phyloP scores from a whole-genome alignment of 805 yeast species.

The Citeromyces nyonsensis region DNA sequence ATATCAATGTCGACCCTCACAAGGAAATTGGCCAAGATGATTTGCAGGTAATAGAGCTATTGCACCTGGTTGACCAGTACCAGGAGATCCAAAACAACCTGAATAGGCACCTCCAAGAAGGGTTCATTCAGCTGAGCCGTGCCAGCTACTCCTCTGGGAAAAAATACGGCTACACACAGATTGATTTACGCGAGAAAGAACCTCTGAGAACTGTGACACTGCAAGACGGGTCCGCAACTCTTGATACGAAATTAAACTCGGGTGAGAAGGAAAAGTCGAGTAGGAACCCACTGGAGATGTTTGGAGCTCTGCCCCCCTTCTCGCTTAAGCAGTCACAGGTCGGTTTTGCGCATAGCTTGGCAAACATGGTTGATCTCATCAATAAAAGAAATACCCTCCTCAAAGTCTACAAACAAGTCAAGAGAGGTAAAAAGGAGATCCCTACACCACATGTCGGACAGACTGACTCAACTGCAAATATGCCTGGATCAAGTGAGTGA shows the following conservation, averaged over 20 bases:
- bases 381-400: background rate
- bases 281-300: slow-evolving; percentile 16
- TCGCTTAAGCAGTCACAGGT: slow-evolving; percentile 15
- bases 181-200: slow-evolving; percentile 1
- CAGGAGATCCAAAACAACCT: slow-evolving; percentile 11
- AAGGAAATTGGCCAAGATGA: background rate
- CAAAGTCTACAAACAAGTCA: background rate
- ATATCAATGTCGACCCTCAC: background rate
- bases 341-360: slow-evolving; percentile 11
- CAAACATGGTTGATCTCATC: background rate
- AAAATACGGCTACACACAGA: slow-evolving; percentile 5
- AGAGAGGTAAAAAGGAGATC: background rate
- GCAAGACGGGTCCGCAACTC: background rate
- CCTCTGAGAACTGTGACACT: background rate
- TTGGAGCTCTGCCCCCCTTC: slow-evolving; percentile 20
- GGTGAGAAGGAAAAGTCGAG: background rate
- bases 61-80: slow-evolving; percentile 18
- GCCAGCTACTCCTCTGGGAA: slow-evolving; percentile 19
- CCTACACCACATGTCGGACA: slow-evolving; percentile 48
- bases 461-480: slow-evolving; percentile 79
- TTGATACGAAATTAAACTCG: background rate
- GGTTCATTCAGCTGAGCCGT: slow-evolving; percentile 22
- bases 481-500: slow-evolving; percentile 55
- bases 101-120: slow-evolving; percentile 14
- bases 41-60: slow-evolving; percentile 6